Conservation (phyloP, 139 green algal genomes). For the Chlorella sp. region DNA sequence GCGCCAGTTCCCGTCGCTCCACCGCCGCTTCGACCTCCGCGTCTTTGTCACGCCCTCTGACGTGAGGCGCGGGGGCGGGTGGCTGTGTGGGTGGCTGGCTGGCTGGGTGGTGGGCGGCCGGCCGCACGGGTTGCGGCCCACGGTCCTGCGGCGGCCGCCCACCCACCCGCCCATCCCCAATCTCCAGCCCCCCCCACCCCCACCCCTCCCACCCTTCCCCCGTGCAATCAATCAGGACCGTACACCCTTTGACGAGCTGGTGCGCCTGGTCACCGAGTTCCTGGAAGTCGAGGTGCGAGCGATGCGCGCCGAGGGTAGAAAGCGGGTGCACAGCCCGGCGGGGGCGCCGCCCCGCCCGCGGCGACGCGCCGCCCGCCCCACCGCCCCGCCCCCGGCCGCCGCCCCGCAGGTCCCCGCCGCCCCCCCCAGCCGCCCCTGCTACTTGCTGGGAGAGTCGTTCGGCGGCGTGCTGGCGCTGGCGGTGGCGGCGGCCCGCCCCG, state of each 20-base stretch:
- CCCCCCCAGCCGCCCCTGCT: slow-evolving; percentile 69
- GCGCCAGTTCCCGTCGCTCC: slow-evolving; percentile 74
- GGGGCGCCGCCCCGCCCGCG: too few species aligned
- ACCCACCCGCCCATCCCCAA: not conserved
- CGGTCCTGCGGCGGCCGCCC: not conserved
- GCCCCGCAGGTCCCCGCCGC: slow-evolving; percentile 16
- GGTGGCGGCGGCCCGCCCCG: slow-evolving; percentile 48
- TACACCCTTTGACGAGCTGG: slow-evolving; percentile 67
- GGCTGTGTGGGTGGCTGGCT: not conserved
- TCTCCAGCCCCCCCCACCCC: not conserved
- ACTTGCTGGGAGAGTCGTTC: slow-evolving; percentile 91
- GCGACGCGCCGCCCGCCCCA: not conserved
- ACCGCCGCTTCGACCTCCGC: slow-evolving; percentile 73
- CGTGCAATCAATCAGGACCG: too few species aligned
- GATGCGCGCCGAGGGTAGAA: not conserved
- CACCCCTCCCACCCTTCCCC: slow-evolving; percentile 58
- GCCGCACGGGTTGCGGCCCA: too few species aligned
- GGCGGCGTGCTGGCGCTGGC: slow-evolving; percentile 79
- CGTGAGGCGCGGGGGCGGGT: not conserved
- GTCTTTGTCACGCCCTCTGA: slow-evolving; percentile 21
- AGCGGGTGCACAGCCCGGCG: not conserved
- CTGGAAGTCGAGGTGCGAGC: slow-evolving; percentile 38
- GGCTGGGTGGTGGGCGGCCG: not conserved
- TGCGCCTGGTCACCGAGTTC: slow-evolving; percentile 34
- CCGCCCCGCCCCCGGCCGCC: not conserved